These are phyloP conservation scores for Colletotrichum spaethianum DNA, from an alignment of 2,329 filamentous ascomycete genomes.

Conservation along the genomic window DNA sequence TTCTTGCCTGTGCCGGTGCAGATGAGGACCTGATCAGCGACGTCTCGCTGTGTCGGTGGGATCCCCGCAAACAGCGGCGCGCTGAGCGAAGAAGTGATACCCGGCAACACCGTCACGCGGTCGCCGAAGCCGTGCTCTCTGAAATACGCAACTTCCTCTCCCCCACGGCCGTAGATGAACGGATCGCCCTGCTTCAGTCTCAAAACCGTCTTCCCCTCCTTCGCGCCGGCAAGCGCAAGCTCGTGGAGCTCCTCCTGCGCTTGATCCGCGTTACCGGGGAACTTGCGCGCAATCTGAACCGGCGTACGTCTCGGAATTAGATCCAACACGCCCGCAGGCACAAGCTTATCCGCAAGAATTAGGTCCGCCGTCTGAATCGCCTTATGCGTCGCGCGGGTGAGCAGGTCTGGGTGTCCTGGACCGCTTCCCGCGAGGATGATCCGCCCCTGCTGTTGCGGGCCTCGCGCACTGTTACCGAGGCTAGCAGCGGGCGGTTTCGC, in stretches of 20 bases:
- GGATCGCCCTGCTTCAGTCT: slow-evolving; percentile 97
- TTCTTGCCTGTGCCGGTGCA: slow-evolving; percentile 97
- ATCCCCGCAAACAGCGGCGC: slow-evolving; percentile 92
- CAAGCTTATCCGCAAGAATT: slow-evolving; percentile 89
- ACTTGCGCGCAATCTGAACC: slow-evolving; percentile 95
- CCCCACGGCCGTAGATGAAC: slow-evolving; percentile 94
- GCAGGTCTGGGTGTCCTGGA: slow-evolving; percentile 91
- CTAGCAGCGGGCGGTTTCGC: background rate
- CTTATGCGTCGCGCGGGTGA: slow-evolving; percentile 86
- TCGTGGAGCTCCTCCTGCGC: slow-evolving; percentile 92
- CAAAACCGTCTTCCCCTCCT: slow-evolving; percentile 82
- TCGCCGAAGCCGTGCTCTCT: slow-evolving; percentile 77
- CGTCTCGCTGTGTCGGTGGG: slow-evolving; percentile 88
- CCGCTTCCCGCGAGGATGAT: slow-evolving; percentile 94
- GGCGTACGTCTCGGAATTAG: slow-evolving; percentile 91
- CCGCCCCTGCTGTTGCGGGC: slow-evolving; percentile 65
- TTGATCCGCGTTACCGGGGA: slow-evolving; percentile 94
- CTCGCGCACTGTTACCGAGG: background rate
- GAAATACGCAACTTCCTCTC: slow-evolving; percentile 93
- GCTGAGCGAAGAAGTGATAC: slow-evolving; percentile 89
- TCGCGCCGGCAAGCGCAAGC: slow-evolving; percentile 78
- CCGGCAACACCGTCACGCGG: slow-evolving; percentile 80
- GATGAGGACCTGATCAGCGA: slow-evolving; percentile 94
- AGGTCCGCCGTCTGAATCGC: slow-evolving; percentile 82
- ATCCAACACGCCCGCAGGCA: slow-evolving; percentile 86